These are phyloP conservation scores for Austroboletus olivaceoglutinosus DNA, from an alignment of 1,284 basidiomycete genomes.

Conservation along the genomic window DNA sequence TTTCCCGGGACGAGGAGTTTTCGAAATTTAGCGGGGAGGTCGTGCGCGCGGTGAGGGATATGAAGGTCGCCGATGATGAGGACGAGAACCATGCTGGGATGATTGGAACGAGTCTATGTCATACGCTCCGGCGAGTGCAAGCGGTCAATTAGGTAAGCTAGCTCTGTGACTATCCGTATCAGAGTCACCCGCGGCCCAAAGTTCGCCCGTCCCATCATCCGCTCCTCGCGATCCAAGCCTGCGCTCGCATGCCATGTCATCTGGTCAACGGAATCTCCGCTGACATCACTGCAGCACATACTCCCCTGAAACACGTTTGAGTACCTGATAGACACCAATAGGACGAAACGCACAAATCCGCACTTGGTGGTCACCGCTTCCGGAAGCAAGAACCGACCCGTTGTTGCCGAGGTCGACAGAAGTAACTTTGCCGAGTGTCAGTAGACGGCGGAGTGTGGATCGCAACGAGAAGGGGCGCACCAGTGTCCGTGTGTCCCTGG, in stretches of 20 bases:
- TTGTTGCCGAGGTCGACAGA: conserved; percentile 82
- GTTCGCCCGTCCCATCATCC: neutral
- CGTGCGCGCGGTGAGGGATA: conserved; percentile 86
- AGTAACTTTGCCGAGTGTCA: conserved; percentile 55
- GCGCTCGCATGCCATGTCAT: too few species aligned
- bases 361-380: conserved; percentile 85
- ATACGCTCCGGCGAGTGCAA: neutral
- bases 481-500: conserved; percentile 36
- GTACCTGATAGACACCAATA: conserved; percentile 21
- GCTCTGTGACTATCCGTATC: neutral
- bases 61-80: conserved; percentile 94
- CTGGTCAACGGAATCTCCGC: neutral
- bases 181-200: conserved; percentile 3
- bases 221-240: conserved; percentile 4
- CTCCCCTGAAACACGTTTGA: conserved; percentile 25
- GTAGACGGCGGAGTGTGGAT: conserved; percentile 13
- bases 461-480: conserved; percentile 24
- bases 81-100: conserved; percentile 65
- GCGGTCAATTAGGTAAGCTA: conserved; percentile 28
- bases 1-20: conserved; percentile 96
- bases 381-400: conserved; percentile 76
- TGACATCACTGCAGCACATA: conserved; percentile 27
- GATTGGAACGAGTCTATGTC: conserved; percentile 3
- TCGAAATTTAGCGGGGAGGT: conserved; percentile 95
- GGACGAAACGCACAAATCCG: conserved; percentile 58